Evolutionary conservation across 2,329 filamentous ascomycete species (phyloP), one percentile per base, ranked within the genome.

Genomic region (Chaetomiaceae sp.): DNA sequence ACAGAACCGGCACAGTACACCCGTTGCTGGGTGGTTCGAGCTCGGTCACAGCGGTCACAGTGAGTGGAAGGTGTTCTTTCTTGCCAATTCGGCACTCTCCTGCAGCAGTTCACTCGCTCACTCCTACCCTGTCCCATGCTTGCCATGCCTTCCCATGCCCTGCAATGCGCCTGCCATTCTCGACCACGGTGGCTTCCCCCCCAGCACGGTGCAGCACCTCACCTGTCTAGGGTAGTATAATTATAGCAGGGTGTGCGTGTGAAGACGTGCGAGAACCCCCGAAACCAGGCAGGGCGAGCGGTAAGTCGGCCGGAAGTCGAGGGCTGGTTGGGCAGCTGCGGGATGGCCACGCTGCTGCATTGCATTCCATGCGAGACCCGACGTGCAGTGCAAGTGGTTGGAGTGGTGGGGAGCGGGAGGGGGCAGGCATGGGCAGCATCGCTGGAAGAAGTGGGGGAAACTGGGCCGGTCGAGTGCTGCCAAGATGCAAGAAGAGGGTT

Each of bases 311-410:
- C 53, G 56, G 60, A 60, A 55, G 52, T 58, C 63, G 63, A 61
- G 41, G 60, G 60, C 61, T 66, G 65, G 65, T 66, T 67, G 65
- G 64, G 61, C 58, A 61, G 57, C 48, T 23, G 54, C 29, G 57
- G 54, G 56, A 55, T 57, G 55, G 53, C 46, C 45, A 27, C 56
- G 48, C 29, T 42, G 41, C 10, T 55, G 58, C 58, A 59, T 53
- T 59, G 52, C 55, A 55, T 55, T n/a, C 54, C 38, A 42, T 50
- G 50, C 47, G 29, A 40, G 46, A 38, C 44, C 47, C 41, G 52
- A 49, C 20, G 14, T 51, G 54, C 41, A 48, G 49, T 36, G 43
- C 34, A 20, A n/a, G 36, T 40, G 20, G 18, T 25, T n/a, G n/a
- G n/a, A n/a, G n/a, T n/a, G n/a, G n/a, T n/a, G 36, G 42, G 2